Evolutionary conservation across 2,329 filamentous ascomycete species (phyloP).

Genomic region (Biscogniauxia mediterranea): DNA sequence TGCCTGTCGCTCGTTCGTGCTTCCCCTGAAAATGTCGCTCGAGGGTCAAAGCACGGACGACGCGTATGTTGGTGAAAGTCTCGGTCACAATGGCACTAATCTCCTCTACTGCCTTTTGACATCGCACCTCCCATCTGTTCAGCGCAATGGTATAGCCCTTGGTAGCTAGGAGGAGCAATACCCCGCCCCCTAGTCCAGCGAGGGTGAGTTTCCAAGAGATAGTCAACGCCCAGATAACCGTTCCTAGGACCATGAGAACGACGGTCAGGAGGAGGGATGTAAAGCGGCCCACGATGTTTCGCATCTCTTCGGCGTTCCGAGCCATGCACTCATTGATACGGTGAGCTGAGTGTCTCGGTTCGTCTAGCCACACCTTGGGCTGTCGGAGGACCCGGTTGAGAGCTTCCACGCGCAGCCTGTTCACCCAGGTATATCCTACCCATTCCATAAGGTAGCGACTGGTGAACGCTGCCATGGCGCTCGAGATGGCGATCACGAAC

Average conservation of each 20-base stretch:
- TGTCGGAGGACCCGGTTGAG: constrained; percentile 71
- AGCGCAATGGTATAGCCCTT: constrained; percentile 64
- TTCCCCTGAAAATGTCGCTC: constrained; percentile 69
- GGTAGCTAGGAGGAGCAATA: constrained; percentile 65
- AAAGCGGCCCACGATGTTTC: constrained; percentile 77
- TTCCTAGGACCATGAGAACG: constrained; percentile 63
- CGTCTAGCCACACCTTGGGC: constrained; percentile 75
- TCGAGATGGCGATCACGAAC: constrained; percentile 63
- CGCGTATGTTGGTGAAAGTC: constrained; percentile 74
- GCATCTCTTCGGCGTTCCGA: constrained; percentile 82
- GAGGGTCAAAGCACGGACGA: constrained; percentile 72
- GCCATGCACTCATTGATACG: constrained; percentile 72
- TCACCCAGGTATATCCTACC: constrained; percentile 74
- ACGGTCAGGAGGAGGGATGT: constrained; percentile 68
- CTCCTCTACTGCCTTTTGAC: constrained; percentile 60
- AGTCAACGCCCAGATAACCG: constrained; percentile 70
- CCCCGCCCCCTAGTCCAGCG: constrained; percentile 67
- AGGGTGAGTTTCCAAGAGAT: constrained; percentile 80
- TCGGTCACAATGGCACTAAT: constrained; percentile 68
- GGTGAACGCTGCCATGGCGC: constrained; percentile 63
- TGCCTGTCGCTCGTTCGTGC: constrained; percentile 50
- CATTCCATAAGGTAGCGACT: constrained; percentile 71
- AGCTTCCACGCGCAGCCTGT: constrained; percentile 65
- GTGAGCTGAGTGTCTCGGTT: constrained; percentile 60
- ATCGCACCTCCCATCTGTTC: constrained; percentile 68